These are phyloP conservation scores for Cadophora malorum DNA, from an alignment of 2,329 filamentous ascomycete species.

Conservation along the genomic window DNA sequence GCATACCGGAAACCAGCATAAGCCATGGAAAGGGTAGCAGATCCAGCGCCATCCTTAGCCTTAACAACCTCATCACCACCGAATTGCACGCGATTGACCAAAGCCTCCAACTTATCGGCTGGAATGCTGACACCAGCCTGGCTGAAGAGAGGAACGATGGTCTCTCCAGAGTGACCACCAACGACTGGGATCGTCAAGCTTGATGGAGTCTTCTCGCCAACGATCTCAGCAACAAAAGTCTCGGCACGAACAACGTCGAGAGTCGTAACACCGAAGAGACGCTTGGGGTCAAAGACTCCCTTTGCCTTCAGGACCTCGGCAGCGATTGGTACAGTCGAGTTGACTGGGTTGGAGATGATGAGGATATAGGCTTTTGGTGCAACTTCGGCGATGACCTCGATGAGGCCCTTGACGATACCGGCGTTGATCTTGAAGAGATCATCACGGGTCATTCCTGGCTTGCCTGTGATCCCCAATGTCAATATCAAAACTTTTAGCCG, in stretches of 20 bases:
- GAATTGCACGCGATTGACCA: slow-evolving; percentile 96
- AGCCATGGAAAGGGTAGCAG: slow-evolving; percentile 92
- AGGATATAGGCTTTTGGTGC: slow-evolving; percentile 93
- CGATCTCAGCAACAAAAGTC: slow-evolving; percentile 90
- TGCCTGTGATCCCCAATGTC: slow-evolving; percentile 65
- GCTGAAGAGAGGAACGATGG: slow-evolving; percentile 97
- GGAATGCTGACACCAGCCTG: slow-evolving; percentile 83
- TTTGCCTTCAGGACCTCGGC: slow-evolving; percentile 95
- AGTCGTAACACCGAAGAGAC: slow-evolving; percentile 97
- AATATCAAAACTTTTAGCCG: slow-evolving; percentile 20
- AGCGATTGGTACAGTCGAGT: slow-evolving; percentile 97
- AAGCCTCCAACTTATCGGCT: slow-evolving; percentile 84
- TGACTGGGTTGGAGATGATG: slow-evolving; percentile 99
- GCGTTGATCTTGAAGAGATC: slow-evolving; percentile 99
- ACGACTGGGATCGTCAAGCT: slow-evolving; percentile 90
- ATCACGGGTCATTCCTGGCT: slow-evolving; percentile 99
- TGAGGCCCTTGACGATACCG: slow-evolving; percentile 92
- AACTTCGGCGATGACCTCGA: slow-evolving; percentile 85
- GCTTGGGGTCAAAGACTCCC: slow-evolving; percentile 92
- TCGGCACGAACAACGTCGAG: slow-evolving; percentile 98
- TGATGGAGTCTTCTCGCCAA: slow-evolving; percentile 80
- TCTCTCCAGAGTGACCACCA: slow-evolving; percentile 97
- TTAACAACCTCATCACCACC: slow-evolving; percentile 97
- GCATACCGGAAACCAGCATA: slow-evolving; percentile 89
- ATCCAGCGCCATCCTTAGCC: slow-evolving; percentile 91